Percentiles rank a stretch among this genome's conserved stretches.
Evolutionary conservation across 257 asterid genomes (phyloP).

Genomic region (Plectranthus barbatus): DNA sequence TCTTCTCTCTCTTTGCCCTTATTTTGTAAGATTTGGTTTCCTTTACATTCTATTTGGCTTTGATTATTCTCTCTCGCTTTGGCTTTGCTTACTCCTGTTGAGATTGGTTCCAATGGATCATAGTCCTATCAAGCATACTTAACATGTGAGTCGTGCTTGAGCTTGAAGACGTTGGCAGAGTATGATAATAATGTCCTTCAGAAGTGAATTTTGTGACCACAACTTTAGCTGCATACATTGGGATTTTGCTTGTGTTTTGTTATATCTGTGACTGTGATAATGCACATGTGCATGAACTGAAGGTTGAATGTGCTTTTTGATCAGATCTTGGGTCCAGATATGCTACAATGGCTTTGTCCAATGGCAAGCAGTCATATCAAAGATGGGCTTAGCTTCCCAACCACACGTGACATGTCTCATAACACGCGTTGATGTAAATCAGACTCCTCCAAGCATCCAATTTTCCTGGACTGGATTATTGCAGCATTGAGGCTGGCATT

Average conservation of each 20-base stretch:
- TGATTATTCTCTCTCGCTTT: too few species aligned
- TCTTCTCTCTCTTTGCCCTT: too few species aligned
- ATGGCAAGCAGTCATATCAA: conserved; percentile 61
- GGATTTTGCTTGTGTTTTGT: background rate
- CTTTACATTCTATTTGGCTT: too few species aligned
- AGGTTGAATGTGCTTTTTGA: background rate
- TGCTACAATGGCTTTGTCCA: conserved; percentile 85
- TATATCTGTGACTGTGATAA: too few species aligned
- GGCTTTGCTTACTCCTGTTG: too few species aligned
- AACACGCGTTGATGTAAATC: background rate
- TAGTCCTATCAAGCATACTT: too few species aligned
- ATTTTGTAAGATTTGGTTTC: too few species aligned
- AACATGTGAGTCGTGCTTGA: too few species aligned
- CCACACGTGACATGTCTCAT: conserved; percentile 41
- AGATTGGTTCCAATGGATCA: too few species aligned
- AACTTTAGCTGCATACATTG: background rate
- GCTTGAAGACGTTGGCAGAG: too few species aligned
- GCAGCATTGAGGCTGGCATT: background rate
- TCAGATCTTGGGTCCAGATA: conserved; percentile 79
- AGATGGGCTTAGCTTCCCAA: conserved; percentile 75
- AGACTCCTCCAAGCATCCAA: background rate
- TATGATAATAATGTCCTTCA: too few species aligned
- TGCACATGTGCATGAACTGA: background rate
- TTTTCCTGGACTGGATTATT: background rate
- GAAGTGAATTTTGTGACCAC: too few species aligned